Base-by-base conservation (phyloP, 2,329 filamentous ascomycete species). In the Acephala macrosclerotiorum region DNA sequence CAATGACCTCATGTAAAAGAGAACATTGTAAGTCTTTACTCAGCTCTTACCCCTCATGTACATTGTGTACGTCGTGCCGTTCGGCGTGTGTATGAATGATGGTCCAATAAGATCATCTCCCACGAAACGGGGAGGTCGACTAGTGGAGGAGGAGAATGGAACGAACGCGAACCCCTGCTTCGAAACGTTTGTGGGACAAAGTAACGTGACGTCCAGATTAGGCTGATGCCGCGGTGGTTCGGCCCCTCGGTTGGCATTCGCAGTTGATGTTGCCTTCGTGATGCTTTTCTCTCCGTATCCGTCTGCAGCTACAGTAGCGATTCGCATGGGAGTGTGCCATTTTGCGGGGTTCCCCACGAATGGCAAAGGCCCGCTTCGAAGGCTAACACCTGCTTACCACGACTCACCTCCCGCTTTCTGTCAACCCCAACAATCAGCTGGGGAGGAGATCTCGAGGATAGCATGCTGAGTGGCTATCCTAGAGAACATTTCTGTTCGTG, bases 191-290 rank as follows among this genome's bases (percentile, higher is more conserved):
- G 49, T 18, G 26, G 12, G 12, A 4, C 2, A 16, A 18, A 18
- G 49, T 53, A 53, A 35, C 55, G 55, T 57, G 55, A 57, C n/a
- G n/a, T 57, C 55, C 33, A 3, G 20, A 57, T 26, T 25, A 26
- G 33, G 55, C 25, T 57, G 33, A 57, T 57, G 55, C 55, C 55
- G 55, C 29, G 55, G 55, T 36, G 55, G 2, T 38, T 57, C 55
- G 55, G 55, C 11, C 29, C 29, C 55, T 57, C 55, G 55, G 55
- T 57, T 33, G 55, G 55, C 55, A 57, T 12, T 57, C 20, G 18
- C 18, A 14, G 11, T 49, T n/a, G 20, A 49, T 3, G 45, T 49
- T 49, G 49, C 25, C 14, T 49, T 25, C 20, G 45, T 22, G 20
- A 25, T 22, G n/a, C 18, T 25, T n/a, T 49, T 18, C 11, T 49